A percentile compares a stretch with the other conserved stretches of the same genome.
These are phyloP conservation scores for Umbelopsis vinacea DNA, from an alignment of 192 early-diverging fungal genomes.

Conservation along the genomic window DNA sequence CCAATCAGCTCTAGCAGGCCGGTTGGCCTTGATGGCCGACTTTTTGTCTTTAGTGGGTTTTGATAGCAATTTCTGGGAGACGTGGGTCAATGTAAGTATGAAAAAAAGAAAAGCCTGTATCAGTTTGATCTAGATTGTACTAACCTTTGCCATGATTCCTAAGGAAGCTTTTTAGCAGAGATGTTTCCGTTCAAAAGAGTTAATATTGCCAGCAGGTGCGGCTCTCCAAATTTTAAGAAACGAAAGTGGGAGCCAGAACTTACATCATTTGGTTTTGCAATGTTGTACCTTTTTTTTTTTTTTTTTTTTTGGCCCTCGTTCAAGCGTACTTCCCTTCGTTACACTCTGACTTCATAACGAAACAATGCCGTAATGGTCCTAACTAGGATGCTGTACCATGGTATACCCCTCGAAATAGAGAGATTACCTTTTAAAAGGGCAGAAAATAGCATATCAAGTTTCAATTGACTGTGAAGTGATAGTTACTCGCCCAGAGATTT, in stretches of 20 bases:
- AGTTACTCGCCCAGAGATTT: no score
- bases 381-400: no score
- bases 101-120: not conserved
- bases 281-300: not conserved
- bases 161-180: conserved; percentile 11
- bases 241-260: not conserved
- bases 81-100: not conserved
- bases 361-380: no score
- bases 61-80: conserved; percentile 16
- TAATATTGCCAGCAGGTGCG: not conserved
- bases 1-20: conserved; percentile 67
- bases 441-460: no score
- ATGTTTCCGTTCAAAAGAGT: conserved; percentile 19
- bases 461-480: no score
- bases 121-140: not conserved
- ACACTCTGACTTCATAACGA: no score
- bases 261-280: conserved; percentile 1
- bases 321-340: no score
- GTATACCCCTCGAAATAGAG: no score
- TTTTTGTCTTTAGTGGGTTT: conserved; percentile 33
- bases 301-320: not conserved
- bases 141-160: conserved; percentile 17
- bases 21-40: conserved; percentile 39
- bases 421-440: no score
- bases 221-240: conserved; percentile 8